Conservation (phyloP, 179 eudicot species). For the Vitellaria paradoxa region DNA sequence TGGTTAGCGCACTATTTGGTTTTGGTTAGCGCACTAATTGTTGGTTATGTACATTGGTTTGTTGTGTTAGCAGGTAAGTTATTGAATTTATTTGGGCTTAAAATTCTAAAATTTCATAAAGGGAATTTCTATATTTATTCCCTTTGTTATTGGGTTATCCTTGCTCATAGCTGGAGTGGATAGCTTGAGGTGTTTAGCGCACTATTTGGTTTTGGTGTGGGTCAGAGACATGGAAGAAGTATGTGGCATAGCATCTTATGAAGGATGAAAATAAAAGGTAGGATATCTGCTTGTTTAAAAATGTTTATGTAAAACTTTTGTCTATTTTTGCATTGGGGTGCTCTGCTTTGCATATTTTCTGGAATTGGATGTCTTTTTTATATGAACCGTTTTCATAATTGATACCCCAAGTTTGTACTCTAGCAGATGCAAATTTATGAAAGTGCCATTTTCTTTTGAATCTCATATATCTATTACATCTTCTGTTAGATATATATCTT, state of each 20-base stretch:
- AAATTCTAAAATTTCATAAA: background rate
- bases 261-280: background rate
- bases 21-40: too few relatives aligned
- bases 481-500: too few relatives aligned
- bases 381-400: background rate
- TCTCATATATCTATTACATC: background rate
- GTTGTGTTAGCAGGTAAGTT: background rate
- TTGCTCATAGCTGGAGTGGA: background rate
- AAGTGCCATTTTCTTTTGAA: background rate
- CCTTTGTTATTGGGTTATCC: constrained; percentile 4
- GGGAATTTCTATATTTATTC: background rate
- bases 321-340: background rate
- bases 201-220: background rate
- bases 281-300: background rate
- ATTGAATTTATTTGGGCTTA: background rate
- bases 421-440: background rate
- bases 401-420: background rate
- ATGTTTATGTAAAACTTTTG: background rate
- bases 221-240: constrained; percentile 2
- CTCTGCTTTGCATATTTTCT: constrained; percentile 9
- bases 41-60: constrained; percentile 4
- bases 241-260: background rate
- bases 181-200: background rate
- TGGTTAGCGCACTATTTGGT: too few relatives aligned
- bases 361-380: background rate